Base-by-base conservation (phyloP, 345 rosid genomes). In the Excoecaria agallocha region DNA sequence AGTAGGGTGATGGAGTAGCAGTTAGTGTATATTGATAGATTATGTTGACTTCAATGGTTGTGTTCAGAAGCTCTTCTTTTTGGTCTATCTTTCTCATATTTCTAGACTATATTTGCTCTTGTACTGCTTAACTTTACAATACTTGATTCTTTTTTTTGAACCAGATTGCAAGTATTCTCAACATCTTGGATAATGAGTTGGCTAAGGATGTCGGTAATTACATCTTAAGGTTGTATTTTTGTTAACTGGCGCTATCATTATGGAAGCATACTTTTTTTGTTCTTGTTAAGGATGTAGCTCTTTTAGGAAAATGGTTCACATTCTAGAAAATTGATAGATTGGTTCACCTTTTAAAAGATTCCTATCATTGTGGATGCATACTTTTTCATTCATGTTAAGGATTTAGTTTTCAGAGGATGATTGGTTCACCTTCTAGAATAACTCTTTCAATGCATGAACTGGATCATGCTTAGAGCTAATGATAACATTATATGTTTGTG, bases 141-240 rank as follows among this genome's bases (percentile, higher is more conserved):
- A n/a, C 22, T 5, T 37, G 4, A 51, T 43, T 66, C n/a, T 48
- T 68, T 78, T n/a, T 37, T 43, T 74, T 45, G 45, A 46, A 43
- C 24, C 83, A 93, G 98, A 89, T 91, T 78, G 99, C 99, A n/a
- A 89, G 96, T 77, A 80, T 86, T 41, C 85, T 95, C 71, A 89
- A 90, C 81, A 88, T 91, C 83, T 72, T 93, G 87, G 93, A 93
- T 83, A 88, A 89, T 71, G 93, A 89, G 70, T 89, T 95, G 78
- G 80, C 84, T 69, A 79, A 68, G 62, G 84, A 82, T 81, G 86
- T 95, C 75, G 99, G 97, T 82, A 81, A 93, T 85, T 95, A 87
- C 87, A 91, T 95, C 72, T 64, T 89, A 84, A 95, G 99, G 99
- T 95, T 55, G 58, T 81, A 81, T 68, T 80, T n/a, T 8, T 3